Conservation (phyloP, 495 filamentous ascomycete genomes). For the Hypoxylon crocopeplum region DNA sequence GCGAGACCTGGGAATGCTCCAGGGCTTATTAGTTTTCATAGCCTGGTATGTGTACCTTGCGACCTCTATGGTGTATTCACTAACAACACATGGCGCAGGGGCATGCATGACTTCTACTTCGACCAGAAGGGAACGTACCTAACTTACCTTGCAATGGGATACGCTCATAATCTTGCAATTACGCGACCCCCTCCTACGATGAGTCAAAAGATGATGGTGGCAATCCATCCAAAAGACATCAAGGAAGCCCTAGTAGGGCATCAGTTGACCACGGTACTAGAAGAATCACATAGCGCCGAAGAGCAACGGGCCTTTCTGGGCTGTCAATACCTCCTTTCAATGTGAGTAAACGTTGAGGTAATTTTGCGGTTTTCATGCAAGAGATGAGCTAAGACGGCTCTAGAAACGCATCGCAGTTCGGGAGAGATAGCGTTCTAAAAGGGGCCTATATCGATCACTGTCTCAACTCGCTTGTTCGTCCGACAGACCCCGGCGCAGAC, state of each 20-base stretch:
- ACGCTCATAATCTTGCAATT: slow-evolving; percentile 46
- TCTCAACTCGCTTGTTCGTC: slow-evolving; percentile 29
- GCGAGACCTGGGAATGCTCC: slow-evolving; percentile 40
- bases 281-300: slow-evolving; percentile 37
- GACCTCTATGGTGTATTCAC: not conserved
- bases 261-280: slow-evolving; percentile 14
- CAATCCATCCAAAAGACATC: slow-evolving; percentile 16
- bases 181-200: slow-evolving; percentile 28
- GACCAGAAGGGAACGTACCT: slow-evolving; percentile 40
- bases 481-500: slow-evolving; percentile 36
- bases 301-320: slow-evolving; percentile 43
- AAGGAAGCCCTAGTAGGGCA: slow-evolving; percentile 20
- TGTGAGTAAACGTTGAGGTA: slow-evolving; percentile 24
- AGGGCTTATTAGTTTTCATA: slow-evolving; percentile 43
- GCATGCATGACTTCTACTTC: slow-evolving; percentile 33
- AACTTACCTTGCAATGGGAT: slow-evolving; percentile 41
- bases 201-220: slow-evolving; percentile 31
- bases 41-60: slow-evolving; percentile 32
- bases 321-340: slow-evolving; percentile 43
- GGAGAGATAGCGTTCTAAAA: slow-evolving; percentile 32
- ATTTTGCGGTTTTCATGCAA: not conserved
- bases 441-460: slow-evolving; percentile 35
- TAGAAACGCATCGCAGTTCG: slow-evolving; percentile 44
- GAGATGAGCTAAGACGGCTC: not conserved
- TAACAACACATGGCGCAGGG: slow-evolving; percentile 19